These are phyloP conservation scores for Astrothelium macrocarpum DNA, from an alignment of 495 filamentous ascomycete genomes.

Conservation along the genomic window DNA sequence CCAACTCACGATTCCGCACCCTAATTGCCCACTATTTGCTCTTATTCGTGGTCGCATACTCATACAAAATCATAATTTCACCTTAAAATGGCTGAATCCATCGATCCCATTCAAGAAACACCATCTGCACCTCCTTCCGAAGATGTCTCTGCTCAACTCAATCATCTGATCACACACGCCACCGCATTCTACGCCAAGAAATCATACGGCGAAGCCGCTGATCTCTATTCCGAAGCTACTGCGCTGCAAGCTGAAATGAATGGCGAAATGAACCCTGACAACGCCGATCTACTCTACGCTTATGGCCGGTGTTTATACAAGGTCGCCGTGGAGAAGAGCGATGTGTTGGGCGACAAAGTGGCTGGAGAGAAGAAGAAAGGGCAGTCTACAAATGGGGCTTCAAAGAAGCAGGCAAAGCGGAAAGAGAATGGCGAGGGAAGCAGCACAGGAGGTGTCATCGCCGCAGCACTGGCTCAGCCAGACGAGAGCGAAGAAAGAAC, in stretches of 20 bases:
- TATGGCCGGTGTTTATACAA: constrained; percentile 91
- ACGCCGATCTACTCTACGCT: constrained; percentile 84
- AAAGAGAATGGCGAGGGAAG: constrained; percentile 19
- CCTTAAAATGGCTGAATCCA: constrained; percentile 11
- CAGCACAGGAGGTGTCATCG: constrained; percentile 14
- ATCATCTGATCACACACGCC: constrained; percentile 46
- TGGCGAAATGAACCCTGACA: constrained; percentile 79
- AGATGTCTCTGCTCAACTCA: constrained; percentile 24
- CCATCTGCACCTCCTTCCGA: constrained; percentile 13
- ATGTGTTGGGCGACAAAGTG: constrained; percentile 80
- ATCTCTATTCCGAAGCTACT: constrained; percentile 77
- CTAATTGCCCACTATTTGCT: not conserved
- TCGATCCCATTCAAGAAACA: not conserved
- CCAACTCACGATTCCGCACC: not conserved
- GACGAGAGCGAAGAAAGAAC: constrained; percentile 31
- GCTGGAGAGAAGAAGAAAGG: constrained; percentile 44
- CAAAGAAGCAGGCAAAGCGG: constrained; percentile 21
- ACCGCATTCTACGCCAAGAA: constrained; percentile 70
- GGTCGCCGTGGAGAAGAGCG: constrained; percentile 85
- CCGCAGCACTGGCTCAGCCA: constrained; percentile 12
- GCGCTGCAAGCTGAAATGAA: constrained; percentile 86
- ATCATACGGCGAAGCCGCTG: constrained; percentile 72
- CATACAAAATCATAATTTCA: not conserved
- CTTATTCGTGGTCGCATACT: not conserved
- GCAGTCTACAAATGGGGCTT: constrained; percentile 25